Evolutionary conservation across 2,329 filamentous ascomycete species (phyloP).

Genomic region (Plectosphaerella cucumerina): DNA sequence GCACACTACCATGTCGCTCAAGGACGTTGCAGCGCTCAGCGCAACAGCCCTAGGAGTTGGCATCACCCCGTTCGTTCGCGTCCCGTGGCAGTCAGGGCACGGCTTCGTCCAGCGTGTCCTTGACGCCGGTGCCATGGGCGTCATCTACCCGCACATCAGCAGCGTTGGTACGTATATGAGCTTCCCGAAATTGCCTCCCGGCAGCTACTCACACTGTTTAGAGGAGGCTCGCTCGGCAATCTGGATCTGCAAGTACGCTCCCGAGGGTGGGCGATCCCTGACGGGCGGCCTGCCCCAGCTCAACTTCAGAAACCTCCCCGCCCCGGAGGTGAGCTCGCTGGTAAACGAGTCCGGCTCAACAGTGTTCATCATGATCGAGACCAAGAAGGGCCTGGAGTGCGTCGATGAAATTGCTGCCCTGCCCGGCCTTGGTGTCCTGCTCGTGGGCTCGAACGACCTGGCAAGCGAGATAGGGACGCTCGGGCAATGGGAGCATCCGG

Average conservation of each 20-base stretch:
- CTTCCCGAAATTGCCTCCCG: background rate
- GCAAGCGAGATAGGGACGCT: conserved; percentile 1
- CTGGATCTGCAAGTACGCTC: conserved; percentile 16
- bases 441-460: conserved; percentile 6
- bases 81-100: conserved; percentile 22
- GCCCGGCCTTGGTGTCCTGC: conserved; percentile 1
- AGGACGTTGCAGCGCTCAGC: conserved; percentile 19
- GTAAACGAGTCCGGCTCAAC: background rate
- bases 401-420: conserved; percentile 5
- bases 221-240: conserved; percentile 16
- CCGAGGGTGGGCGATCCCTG: conserved; percentile 16
- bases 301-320: conserved; percentile 6
- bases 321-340: conserved; percentile 1
- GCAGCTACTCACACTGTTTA: background rate
- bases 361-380: conserved; percentile 5
- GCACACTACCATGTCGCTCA: conserved; percentile 22
- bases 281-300: conserved; percentile 17
- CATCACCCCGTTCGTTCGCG: conserved; percentile 24
- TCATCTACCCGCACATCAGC: conserved; percentile 21
- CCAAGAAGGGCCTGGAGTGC: background rate
- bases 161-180: conserved; percentile 6
- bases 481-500: background rate
- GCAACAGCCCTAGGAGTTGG: conserved; percentile 17
- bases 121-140: conserved; percentile 24
- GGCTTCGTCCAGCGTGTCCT: conserved; percentile 24